Evolutionary conservation across 2,329 filamentous ascomycete genomes (phyloP).

Genomic region (Penicillium sp.): DNA sequence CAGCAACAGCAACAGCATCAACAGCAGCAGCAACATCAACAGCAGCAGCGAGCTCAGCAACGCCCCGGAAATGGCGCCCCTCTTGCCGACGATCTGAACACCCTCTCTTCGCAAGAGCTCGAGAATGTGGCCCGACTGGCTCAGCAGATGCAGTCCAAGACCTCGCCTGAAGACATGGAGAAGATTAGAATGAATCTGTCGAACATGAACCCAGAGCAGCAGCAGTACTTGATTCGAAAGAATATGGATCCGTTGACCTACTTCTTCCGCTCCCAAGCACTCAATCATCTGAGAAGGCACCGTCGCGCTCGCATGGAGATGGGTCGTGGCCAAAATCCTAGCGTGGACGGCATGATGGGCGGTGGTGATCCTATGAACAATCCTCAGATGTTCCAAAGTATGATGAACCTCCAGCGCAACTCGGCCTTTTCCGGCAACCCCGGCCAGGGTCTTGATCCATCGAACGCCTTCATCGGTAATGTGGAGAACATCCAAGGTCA

Average conservation of each 20-base stretch:
- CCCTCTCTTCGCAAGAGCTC: conserved; percentile 40
- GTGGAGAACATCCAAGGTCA: conserved; percentile 57
- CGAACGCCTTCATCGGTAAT: conserved; percentile 40
- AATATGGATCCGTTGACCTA: conserved; percentile 49
- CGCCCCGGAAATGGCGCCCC: conserved; percentile 26
- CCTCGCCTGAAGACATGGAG: conserved; percentile 44
- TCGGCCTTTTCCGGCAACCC: conserved; percentile 32
- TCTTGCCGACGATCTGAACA: conserved; percentile 33
- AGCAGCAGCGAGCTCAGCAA: conserved; percentile 33
- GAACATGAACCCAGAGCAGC: conserved; percentile 46
- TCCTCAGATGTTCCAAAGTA: conserved; percentile 39
- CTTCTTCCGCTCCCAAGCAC: conserved; percentile 49
- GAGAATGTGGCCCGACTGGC: conserved; percentile 46
- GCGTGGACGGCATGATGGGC: conserved; percentile 32
- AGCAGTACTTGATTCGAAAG: conserved; percentile 43
- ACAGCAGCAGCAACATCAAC: conserved; percentile 1
- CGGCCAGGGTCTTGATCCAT: conserved; percentile 30
- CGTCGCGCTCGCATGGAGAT: conserved; percentile 33
- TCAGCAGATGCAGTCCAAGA: conserved; percentile 45
- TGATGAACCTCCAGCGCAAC: conserved; percentile 40
- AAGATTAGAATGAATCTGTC: conserved; percentile 47
- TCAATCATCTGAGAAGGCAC: conserved; percentile 39
- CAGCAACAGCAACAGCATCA: conserved; percentile 15
- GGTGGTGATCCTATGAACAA: conserved; percentile 39
- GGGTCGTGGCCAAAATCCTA: conserved; percentile 28